phyloP scores from a whole-genome alignment of 2,329 filamentous ascomycete genomes.

The Ophiosphaerella narmari region DNA sequence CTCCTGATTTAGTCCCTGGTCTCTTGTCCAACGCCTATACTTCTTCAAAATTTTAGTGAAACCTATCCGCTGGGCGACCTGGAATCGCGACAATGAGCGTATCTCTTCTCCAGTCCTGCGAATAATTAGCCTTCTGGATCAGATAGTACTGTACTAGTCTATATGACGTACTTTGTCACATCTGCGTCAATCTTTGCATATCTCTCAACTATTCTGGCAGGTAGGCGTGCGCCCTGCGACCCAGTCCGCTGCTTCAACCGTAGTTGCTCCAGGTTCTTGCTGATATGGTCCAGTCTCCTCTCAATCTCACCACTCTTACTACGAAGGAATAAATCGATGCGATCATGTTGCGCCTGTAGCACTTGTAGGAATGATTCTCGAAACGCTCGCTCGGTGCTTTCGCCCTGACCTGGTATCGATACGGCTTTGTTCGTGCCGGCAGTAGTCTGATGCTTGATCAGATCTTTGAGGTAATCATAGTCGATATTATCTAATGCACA shows the following conservation, averaged over 20 bases:
- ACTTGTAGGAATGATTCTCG: constrained; percentile 73
- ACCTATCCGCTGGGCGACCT: constrained; percentile 72
- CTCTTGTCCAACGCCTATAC: constrained; percentile 86
- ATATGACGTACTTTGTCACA: constrained; percentile 47
- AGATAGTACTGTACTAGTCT: neutral
- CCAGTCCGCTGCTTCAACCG: constrained; percentile 20
- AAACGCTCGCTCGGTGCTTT: constrained; percentile 63
- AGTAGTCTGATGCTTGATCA: constrained; percentile 81
- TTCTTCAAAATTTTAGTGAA: constrained; percentile 87
- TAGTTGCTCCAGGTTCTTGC: constrained; percentile 45
- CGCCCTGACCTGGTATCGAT: constrained; percentile 71
- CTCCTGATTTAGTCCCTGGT: constrained; percentile 64
- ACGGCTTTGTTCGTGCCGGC: constrained; percentile 71
- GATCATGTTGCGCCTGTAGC: constrained; percentile 74
- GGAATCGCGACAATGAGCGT: constrained; percentile 71
- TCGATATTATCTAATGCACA: constrained; percentile 74
- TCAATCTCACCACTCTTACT: constrained; percentile 81
- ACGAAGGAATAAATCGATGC: constrained; percentile 76
- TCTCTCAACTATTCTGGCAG: constrained; percentile 53
- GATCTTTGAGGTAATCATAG: constrained; percentile 83
- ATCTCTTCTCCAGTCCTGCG: constrained; percentile 71
- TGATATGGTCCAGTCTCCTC: constrained; percentile 60
- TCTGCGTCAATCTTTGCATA: constrained; percentile 58
- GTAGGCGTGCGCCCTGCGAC: constrained; percentile 33
- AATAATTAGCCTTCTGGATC: constrained; percentile 12